Percentiles rank a stretch among this genome's conserved stretches.
Conservation (phyloP, 2,329 filamentous ascomycete species). For the Ophiostoma australiae region DNA sequence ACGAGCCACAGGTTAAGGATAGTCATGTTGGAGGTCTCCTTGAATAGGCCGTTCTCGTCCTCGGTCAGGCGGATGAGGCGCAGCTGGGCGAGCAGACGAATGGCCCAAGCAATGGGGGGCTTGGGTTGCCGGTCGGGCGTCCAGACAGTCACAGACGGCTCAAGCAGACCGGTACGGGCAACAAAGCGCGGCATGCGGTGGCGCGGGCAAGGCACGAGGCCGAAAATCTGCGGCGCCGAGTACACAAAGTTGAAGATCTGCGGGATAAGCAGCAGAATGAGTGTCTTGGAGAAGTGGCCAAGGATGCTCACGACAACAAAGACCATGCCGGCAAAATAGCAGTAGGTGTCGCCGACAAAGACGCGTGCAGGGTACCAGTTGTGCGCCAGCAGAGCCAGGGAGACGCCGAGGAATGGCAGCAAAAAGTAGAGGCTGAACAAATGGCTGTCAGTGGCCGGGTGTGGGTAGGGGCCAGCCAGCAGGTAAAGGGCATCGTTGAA, state of each 20-base stretch:
- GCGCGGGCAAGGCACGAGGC: slow-evolving; percentile 82
- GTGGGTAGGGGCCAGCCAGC: slow-evolving; percentile 58
- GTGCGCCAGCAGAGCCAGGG: slow-evolving; percentile 75
- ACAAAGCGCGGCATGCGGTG: slow-evolving; percentile 90
- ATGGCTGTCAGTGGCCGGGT: slow-evolving; percentile 92
- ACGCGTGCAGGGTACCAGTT: slow-evolving; percentile 96
- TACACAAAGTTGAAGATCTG: slow-evolving; percentile 97
- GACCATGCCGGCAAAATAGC: slow-evolving; percentile 98
- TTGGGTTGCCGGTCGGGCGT: slow-evolving; percentile 61
- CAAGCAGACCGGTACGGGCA: slow-evolving; percentile 73
- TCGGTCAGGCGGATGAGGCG: slow-evolving; percentile 63
- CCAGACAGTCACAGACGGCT: slow-evolving; percentile 81
- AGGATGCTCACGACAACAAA: slow-evolving; percentile 96
- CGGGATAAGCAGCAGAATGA: slow-evolving; percentile 82
- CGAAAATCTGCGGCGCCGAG: slow-evolving; percentile 86
- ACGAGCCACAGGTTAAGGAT: slow-evolving; percentile 94
- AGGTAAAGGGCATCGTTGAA: slow-evolving; percentile 89
- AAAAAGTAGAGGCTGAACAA: slow-evolving; percentile 94
- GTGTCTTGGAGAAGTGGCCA: slow-evolving; percentile 96
- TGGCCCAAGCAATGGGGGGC: slow-evolving; percentile 53
- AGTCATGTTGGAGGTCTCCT: slow-evolving; percentile 84
- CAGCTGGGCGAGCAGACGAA: slow-evolving; percentile 66
- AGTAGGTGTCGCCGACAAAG: slow-evolving; percentile 98
- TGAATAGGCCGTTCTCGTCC: slow-evolving; percentile 62
- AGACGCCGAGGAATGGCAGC: slow-evolving; percentile 90